A percentile compares a stretch with the other conserved stretches of the same genome.
phyloP scores from a whole-genome alignment of 805 yeast species.

The Myxozyma neglecta region DNA sequence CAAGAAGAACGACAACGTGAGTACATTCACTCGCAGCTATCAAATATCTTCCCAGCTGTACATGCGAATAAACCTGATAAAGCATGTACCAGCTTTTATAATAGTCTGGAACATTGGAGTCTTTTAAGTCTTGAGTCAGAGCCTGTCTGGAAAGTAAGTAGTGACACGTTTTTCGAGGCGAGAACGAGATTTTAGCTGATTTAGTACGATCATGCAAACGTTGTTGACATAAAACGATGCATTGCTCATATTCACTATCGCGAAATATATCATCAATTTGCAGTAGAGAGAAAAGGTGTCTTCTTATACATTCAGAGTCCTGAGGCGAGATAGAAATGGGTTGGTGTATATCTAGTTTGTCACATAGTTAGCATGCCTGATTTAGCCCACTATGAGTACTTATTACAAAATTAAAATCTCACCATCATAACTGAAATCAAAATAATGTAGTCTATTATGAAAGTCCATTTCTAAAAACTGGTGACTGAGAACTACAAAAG shows the following conservation, averaged over 20 bases:
- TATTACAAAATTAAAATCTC: no score
- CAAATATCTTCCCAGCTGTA: not conserved
- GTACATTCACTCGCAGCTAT: constrained; percentile 10
- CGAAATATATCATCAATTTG: constrained; percentile 1
- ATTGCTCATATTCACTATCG: not conserved
- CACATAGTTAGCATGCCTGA: no score
- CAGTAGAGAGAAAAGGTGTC: constrained; percentile 8
- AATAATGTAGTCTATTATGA: constrained; percentile 9
- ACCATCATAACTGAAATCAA: not conserved
- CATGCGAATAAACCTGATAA: constrained; percentile 7
- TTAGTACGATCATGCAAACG: not conserved
- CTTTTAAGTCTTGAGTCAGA: constrained; percentile 1
- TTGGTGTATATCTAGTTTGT: not conserved
- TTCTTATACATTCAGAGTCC: constrained; percentile 2
- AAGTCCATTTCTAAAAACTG: constrained; percentile 8
- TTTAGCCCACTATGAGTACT: no score
- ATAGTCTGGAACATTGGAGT: constrained; percentile 18
- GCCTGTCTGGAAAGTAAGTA: not conserved
- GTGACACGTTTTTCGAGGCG: constrained; percentile 13
- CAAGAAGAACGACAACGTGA: constrained; percentile 7
- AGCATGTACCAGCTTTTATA: constrained; percentile 18
- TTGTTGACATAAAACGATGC: constrained; percentile 18
- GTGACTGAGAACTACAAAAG: not conserved
- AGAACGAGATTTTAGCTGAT: not conserved
- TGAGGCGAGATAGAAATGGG: not conserved